These are phyloP conservation scores for Lepidium sativum DNA, from an alignment of 345 rosid species.

Conservation along the genomic window DNA sequence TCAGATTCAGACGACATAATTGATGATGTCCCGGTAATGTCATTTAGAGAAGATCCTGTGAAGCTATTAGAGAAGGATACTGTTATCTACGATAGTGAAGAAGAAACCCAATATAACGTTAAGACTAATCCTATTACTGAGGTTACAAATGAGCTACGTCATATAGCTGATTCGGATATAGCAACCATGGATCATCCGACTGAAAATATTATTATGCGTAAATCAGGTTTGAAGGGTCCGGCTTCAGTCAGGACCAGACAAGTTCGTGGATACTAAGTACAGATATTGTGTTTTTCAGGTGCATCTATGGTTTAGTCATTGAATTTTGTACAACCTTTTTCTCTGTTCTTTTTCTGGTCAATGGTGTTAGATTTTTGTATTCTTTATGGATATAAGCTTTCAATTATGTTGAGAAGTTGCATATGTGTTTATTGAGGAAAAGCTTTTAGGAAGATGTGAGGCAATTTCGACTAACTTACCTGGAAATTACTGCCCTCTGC, in stretches of 20 bases:
- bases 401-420: background rate
- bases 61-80: slow-evolving; percentile 55
- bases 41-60: slow-evolving; percentile 39
- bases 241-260: slow-evolving; percentile 52
- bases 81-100: slow-evolving; percentile 46
- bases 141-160: slow-evolving; percentile 5
- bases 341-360: background rate
- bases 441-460: slow-evolving; percentile 1
- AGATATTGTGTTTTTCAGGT: background rate
- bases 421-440: slow-evolving; percentile 8
- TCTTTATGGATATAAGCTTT: slow-evolving; percentile 14
- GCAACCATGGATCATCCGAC: slow-evolving; percentile 22
- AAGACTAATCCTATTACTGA: background rate
- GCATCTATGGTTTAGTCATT: background rate
- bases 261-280: slow-evolving; percentile 52
- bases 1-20: slow-evolving; percentile 37
- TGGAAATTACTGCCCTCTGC: slow-evolving; percentile 36
- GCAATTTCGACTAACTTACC: slow-evolving; percentile 7
- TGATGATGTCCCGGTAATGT: slow-evolving; percentile 23
- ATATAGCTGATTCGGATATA: background rate
- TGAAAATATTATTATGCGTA: slow-evolving; percentile 27
- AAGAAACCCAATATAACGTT: slow-evolving; percentile 21
- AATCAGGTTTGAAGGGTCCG: slow-evolving; percentile 31
- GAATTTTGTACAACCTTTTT: slow-evolving; percentile 9
- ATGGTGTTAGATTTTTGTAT: background rate